These are phyloP conservation scores for Colletotrichum sublineola DNA, from an alignment of 2,329 filamentous ascomycete genomes.

Conservation along the genomic window DNA sequence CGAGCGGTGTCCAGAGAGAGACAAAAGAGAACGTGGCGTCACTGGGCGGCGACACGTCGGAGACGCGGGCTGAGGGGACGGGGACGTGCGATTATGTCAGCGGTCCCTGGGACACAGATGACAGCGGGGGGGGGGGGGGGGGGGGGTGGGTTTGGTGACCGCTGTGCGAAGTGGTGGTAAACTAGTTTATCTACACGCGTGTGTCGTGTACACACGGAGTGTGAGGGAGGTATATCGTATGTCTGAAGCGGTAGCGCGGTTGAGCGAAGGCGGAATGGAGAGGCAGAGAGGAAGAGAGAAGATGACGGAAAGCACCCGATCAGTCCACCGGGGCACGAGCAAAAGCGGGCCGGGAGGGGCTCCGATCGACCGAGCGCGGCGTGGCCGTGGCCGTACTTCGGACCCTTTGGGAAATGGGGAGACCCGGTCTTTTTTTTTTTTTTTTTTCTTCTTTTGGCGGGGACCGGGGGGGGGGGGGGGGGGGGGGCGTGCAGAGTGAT, in stretches of 20 bases:
- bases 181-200: too few relatives aligned
- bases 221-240: not conserved
- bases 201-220: too few relatives aligned
- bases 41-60: not conserved
- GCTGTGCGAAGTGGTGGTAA: too few relatives aligned
- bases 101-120: not conserved
- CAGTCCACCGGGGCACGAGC: constrained; percentile 24
- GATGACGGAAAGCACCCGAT: constrained; percentile 35
- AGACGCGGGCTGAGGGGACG: too few relatives aligned
- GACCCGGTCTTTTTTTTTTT: not conserved
- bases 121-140: too few relatives aligned
- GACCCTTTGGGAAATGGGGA: constrained; percentile 18
- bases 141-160: too few relatives aligned
- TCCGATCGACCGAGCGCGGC: not conserved
- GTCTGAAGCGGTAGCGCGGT: not conserved
- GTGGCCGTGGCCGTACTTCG: constrained; percentile 40
- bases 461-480: too few relatives aligned
- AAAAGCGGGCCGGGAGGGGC: constrained; percentile 18
- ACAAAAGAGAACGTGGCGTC: constrained; percentile 11
- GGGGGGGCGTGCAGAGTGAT: not conserved
- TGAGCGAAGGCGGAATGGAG: not conserved
- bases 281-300: not conserved
- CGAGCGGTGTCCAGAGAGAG: not conserved
- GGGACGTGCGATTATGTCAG: not conserved
- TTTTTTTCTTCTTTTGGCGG: too few relatives aligned